These are phyloP conservation scores for Leucocoprinus leucothites DNA, from an alignment of 768 basidiomycete genomes.

Conservation along the genomic window DNA sequence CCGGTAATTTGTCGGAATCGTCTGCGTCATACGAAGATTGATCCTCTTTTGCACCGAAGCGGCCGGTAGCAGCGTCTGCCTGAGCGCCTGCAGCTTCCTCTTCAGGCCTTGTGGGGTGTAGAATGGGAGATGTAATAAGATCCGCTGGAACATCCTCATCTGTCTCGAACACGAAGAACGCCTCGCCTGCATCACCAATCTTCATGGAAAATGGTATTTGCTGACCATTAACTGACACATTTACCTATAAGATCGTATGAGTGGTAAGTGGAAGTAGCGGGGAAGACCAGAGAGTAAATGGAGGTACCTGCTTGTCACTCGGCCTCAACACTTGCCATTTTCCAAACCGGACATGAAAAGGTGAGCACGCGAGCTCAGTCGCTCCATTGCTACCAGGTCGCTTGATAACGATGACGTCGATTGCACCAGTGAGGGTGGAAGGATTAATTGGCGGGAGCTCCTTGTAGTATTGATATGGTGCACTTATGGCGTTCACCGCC, in stretches of 20 bases:
- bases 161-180: conserved; percentile 98
- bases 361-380: conserved; percentile 80
- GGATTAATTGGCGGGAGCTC: conserved; percentile 87
- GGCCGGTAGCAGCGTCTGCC: conserved; percentile 27
- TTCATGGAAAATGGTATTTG: conserved; percentile 95
- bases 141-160: conserved; percentile 91
- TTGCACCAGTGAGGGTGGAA: conserved; percentile 94
- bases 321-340: conserved; percentile 95
- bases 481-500: conserved; percentile 80
- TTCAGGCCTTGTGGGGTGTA: conserved; percentile 59
- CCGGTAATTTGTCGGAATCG: conserved; percentile 5
- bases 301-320: conserved; percentile 81
- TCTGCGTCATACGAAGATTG: conserved; percentile 13
- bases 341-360: conserved; percentile 97
- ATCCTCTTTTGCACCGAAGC: conserved; percentile 34
- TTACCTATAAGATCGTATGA: conserved; percentile 53
- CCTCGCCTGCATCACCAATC: conserved; percentile 97
- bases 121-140: conserved; percentile 89
- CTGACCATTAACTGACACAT: conserved; percentile 81
- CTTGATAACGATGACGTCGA: conserved; percentile 96
- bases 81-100: conserved; percentile 21
- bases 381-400: conserved; percentile 62
- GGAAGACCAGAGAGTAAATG: neutral
- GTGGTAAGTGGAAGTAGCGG: neutral
- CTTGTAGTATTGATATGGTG: conserved; percentile 88